Evolutionary conservation across 1,284 basidiomycete species (phyloP).

Genomic region (Agaricales sp.): DNA sequence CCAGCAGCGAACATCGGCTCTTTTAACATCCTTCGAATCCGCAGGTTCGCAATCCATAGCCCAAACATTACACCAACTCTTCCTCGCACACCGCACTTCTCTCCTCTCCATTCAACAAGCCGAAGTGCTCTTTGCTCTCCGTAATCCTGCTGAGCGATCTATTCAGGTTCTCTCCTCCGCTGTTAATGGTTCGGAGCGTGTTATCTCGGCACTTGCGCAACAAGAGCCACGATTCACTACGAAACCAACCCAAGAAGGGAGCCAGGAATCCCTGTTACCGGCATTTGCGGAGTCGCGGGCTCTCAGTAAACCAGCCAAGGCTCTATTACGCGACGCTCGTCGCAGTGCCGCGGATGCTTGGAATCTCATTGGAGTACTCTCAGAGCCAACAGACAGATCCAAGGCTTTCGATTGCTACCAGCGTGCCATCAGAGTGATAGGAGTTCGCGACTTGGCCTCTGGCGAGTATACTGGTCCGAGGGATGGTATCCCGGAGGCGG

Average conservation of each 20-base stretch:
- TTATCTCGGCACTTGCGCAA: slow-evolving; percentile 32
- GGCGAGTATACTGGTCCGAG: slow-evolving; percentile 29
- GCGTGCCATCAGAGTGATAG: slow-evolving; percentile 40
- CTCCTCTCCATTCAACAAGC: slow-evolving; percentile 67
- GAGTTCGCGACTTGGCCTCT: slow-evolving; percentile 26
- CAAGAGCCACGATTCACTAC: slow-evolving; percentile 33
- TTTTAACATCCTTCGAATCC: slow-evolving; percentile 46
- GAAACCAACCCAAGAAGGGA: slow-evolving; percentile 23
- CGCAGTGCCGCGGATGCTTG: slow-evolving; percentile 64
- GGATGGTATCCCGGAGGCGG: slow-evolving; percentile 41
- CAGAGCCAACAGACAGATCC: slow-evolving; percentile 22
- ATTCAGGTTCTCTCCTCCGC: slow-evolving; percentile 30
- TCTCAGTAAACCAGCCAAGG: slow-evolving; percentile 45
- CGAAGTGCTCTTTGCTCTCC: slow-evolving; percentile 59
- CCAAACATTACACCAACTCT: slow-evolving; percentile 54
- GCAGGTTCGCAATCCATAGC: slow-evolving; percentile 36
- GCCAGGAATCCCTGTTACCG: background rate
- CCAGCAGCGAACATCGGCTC: slow-evolving; percentile 54
- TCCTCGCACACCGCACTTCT: slow-evolving; percentile 63
- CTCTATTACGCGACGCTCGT: slow-evolving; percentile 57
- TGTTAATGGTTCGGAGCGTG: slow-evolving; percentile 51
- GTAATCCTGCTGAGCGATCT: slow-evolving; percentile 30
- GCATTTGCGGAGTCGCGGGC: slow-evolving; percentile 33
- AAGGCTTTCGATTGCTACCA: slow-evolving; percentile 28
- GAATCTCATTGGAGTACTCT: slow-evolving; percentile 33